phyloP scores from a whole-genome alignment of 129 eudicot genomes.

The Saussurea involucrata region DNA sequence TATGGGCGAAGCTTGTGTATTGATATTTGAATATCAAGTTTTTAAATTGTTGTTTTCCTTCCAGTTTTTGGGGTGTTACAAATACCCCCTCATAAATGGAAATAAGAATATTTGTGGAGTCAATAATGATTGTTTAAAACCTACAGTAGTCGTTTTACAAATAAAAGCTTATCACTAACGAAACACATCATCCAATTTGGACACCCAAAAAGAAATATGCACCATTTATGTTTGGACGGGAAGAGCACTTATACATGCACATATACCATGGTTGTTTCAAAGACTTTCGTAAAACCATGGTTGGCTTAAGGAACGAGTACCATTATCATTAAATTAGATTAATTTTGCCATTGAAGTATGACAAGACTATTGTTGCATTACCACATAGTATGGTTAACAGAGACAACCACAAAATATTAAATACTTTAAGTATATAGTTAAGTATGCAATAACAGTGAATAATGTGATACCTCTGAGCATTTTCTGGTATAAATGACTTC shows the following conservation, averaged over 20 bases:
- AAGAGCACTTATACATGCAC: background rate
- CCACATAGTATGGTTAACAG: background rate
- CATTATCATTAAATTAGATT: background rate
- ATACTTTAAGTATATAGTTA: background rate
- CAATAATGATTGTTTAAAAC: too few relatives aligned
- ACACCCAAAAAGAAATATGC: background rate
- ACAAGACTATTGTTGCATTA: background rate
- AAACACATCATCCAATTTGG: background rate
- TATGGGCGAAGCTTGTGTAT: too few relatives aligned
- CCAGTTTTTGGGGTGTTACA: too few relatives aligned
- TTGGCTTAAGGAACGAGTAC: background rate
- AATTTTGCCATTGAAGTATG: background rate
- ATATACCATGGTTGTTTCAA: background rate
- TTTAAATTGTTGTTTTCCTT: too few relatives aligned
- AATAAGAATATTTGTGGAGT: too few relatives aligned
- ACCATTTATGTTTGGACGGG: background rate
- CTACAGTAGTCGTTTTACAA: too few relatives aligned
- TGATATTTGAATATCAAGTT: too few relatives aligned
- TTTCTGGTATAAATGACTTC: slow-evolving; percentile 81
- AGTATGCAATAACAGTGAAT: background rate
- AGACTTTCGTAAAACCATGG: background rate
- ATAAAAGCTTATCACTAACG: too few relatives aligned
- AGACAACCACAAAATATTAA: background rate
- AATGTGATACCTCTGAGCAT: slow-evolving; percentile 67
- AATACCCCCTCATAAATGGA: too few relatives aligned